Conservation (phyloP, 164 flowering plant genomes). For the Nymphaea colorata region DNA sequence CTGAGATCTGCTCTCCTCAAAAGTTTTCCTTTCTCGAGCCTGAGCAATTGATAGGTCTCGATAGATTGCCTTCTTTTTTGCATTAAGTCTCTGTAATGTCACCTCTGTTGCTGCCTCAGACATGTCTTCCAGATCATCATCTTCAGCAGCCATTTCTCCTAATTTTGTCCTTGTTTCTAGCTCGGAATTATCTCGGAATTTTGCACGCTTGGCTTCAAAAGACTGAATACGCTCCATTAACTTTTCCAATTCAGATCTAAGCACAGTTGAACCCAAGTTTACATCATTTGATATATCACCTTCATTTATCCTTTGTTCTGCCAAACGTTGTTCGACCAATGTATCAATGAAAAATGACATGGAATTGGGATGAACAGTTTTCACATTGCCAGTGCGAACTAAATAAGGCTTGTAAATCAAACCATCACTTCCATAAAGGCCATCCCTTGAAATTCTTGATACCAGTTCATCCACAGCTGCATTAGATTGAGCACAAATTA, state of each 20-base stretch:
- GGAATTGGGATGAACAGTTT: slow-evolving; percentile 78
- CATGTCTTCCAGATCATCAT: slow-evolving; percentile 32
- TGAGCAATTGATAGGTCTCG: slow-evolving; percentile 59
- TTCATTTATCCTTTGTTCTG: slow-evolving; percentile 38
- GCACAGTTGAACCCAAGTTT: slow-evolving; percentile 26
- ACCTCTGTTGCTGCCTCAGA: slow-evolving; percentile 45
- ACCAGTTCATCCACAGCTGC: slow-evolving; percentile 98
- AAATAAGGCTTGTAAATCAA: slow-evolving; percentile 70
- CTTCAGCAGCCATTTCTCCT: slow-evolving; percentile 20
- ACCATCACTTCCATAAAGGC: slow-evolving; percentile 78
- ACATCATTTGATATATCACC: slow-evolving; percentile 21
- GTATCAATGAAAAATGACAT: slow-evolving; percentile 86
- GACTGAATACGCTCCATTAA: slow-evolving; percentile 55
- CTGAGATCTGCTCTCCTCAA: slow-evolving; percentile 53
- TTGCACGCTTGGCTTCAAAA: slow-evolving; percentile 76
- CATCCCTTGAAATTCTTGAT: slow-evolving; percentile 64
- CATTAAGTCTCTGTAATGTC: slow-evolving; percentile 50
- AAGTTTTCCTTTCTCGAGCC: slow-evolving; percentile 57
- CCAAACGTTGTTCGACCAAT: slow-evolving; percentile 75
- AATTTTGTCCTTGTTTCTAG: slow-evolving; percentile 13
- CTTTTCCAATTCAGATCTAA: slow-evolving; percentile 71
- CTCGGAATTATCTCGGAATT: slow-evolving; percentile 28
- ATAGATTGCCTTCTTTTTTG: slow-evolving; percentile 55
- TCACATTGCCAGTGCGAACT: slow-evolving; percentile 90
- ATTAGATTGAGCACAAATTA: slow-evolving; percentile 98